Percentiles rank a stretch among this genome's conserved stretches.
phyloP scores from a whole-genome alignment of 345 rosid species.

The Rubroshorea leprosula region DNA sequence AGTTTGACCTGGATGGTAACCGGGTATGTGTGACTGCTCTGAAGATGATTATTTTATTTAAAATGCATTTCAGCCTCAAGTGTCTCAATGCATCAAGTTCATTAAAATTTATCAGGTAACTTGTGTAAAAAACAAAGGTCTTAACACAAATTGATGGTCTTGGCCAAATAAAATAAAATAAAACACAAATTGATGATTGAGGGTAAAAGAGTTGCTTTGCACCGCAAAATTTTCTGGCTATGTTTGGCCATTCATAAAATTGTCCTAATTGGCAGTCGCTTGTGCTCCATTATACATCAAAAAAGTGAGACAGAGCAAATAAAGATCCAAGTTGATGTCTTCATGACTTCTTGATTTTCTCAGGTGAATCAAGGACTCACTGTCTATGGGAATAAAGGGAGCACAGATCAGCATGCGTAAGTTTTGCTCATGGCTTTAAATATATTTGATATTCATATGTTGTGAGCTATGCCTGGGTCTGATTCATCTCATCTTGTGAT shows the following conservation, averaged over 20 bases:
- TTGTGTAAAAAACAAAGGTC: too few species aligned
- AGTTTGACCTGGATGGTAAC: constrained; percentile 92
- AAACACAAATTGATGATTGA: background rate
- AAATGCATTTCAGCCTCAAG: too few species aligned
- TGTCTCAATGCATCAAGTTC: too few species aligned
- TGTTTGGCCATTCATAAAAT: background rate
- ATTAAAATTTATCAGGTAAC: too few species aligned
- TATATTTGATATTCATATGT: background rate
- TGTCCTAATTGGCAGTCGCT: background rate
- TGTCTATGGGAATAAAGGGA: constrained; percentile 98
- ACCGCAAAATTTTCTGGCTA: background rate
- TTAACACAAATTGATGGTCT: background rate
- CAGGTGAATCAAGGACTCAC: constrained; percentile 96
- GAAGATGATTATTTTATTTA: background rate
- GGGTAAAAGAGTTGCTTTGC: background rate
- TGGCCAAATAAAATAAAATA: too few species aligned
- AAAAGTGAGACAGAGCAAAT: background rate
- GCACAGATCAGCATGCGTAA: constrained; percentile 99
- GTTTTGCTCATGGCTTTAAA: constrained; percentile 21
- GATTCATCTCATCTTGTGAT: constrained; percentile 15
- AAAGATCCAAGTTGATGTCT: too few species aligned
- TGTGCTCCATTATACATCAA: background rate
- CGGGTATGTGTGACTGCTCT: constrained; percentile 44
- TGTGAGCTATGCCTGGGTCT: background rate
- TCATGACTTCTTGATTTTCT: constrained; percentile 19